Conservation (phyloP, 805 yeast species). For the Teunomyces barrocoloradensis region DNA sequence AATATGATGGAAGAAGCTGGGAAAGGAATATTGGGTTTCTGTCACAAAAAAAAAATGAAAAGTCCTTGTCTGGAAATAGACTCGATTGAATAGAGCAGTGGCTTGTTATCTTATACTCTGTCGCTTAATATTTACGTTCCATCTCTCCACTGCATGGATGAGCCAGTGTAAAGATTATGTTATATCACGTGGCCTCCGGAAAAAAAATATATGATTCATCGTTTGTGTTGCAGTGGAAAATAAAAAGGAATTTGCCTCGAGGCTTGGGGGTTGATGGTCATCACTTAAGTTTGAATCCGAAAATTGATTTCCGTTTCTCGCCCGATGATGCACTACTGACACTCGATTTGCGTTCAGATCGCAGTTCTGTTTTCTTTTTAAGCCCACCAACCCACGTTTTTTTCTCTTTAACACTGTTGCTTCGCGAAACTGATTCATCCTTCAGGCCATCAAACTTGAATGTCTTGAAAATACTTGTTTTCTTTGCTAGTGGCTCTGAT, state of each 20-base stretch:
- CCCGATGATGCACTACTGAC: conserved; percentile 4
- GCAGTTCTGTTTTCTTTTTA: conserved; percentile 27
- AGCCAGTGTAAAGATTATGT: neutral
- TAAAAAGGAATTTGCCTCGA: no score
- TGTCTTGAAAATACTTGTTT: conserved; percentile 26
- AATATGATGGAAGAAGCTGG: neutral
- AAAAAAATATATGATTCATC: no score
- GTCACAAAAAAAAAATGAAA: no score
- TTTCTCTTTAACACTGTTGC: conserved; percentile 23
- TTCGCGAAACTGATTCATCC: conserved; percentile 13
- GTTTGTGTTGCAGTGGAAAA: no score
- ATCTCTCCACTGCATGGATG: no score
- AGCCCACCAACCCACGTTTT: conserved; percentile 42
- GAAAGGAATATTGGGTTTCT: neutral
- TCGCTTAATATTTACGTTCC: neutral
- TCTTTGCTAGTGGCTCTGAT: conserved; percentile 6
- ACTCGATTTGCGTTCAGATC: conserved; percentile 5
- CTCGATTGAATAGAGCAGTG: no score
- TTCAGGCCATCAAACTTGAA: conserved; percentile 24
- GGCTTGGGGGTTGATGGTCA: no score
- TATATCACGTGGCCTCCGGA: neutral
- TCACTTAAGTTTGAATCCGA: conserved; percentile 27
- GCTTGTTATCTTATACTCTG: neutral
- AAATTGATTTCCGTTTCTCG: conserved; percentile 28
- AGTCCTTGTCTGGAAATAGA: no score